Percentiles rank a stretch among this genome's conserved stretches.
Evolutionary conservation across 139 green algal genomes (phyloP).

Genomic region (Picochlorum sp.): DNA sequence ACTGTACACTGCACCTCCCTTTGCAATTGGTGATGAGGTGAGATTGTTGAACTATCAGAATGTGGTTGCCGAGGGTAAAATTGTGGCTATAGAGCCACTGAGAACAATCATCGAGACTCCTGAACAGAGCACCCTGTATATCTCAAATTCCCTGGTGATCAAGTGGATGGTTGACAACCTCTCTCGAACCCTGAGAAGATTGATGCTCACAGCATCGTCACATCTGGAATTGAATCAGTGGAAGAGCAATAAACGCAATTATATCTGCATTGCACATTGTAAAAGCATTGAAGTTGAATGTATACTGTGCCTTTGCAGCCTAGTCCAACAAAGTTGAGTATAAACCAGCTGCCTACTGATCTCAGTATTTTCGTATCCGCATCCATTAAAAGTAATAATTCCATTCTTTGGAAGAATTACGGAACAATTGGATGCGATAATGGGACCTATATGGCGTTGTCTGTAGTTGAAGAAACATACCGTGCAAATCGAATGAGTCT

Average conservation of each 20-base stretch:
- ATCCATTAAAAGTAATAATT: no score
- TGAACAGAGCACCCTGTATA: slow-evolving; percentile 15
- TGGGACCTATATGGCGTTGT: no score
- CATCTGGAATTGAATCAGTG: background rate
- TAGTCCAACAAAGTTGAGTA: no score
- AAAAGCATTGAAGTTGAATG: no score
- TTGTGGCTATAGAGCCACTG: slow-evolving; percentile 23
- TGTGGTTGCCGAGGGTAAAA: slow-evolving; percentile 4
- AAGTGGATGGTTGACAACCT: slow-evolving; percentile 1
- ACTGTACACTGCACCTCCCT: slow-evolving; percentile 13
- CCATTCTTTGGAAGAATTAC: no score
- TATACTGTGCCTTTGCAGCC: no score
- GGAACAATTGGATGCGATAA: no score
- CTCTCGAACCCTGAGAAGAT: background rate
- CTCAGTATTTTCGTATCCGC: no score
- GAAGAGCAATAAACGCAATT: background rate
- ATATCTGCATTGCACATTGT: background rate
- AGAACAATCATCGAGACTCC: slow-evolving; percentile 13
- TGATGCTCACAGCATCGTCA: no score
- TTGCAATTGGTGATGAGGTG: slow-evolving; percentile 18
- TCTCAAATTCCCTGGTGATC: slow-evolving; percentile 17
- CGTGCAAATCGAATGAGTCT: no score
- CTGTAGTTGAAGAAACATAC: no score
- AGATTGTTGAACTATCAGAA: background rate
- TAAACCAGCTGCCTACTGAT: no score